Evolutionary conservation across 495 filamentous ascomycete genomes (phyloP).

Genomic region (Polyplosphaeria fusca): DNA sequence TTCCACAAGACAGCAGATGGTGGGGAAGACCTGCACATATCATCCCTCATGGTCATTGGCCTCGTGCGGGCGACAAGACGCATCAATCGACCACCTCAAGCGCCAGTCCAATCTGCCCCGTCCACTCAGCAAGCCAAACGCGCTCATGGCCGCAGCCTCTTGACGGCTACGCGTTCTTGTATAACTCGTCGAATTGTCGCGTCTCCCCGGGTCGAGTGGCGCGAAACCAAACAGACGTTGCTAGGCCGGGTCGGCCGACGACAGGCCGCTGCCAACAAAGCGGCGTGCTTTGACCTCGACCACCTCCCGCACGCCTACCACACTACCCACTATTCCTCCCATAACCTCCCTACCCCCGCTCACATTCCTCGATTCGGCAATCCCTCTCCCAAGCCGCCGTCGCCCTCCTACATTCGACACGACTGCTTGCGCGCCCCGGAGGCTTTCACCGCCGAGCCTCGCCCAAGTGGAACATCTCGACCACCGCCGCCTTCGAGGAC

Average conservation of each 20-base stretch:
- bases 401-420: too few relatives aligned
- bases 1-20: too few relatives aligned
- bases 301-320: neutral
- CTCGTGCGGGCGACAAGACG: neutral
- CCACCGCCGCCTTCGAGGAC: neutral
- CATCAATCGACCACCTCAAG: slow-evolving; percentile 17
- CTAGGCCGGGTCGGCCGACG: neutral
- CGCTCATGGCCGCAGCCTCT: neutral
- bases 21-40: neutral
- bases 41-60: slow-evolving; percentile 24
- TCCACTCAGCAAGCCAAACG: slow-evolving; percentile 11
- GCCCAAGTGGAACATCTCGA: neutral
- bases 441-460: neutral
- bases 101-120: slow-evolving; percentile 5
- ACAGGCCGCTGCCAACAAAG: neutral
- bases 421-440: too few relatives aligned
- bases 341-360: neutral
- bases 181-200: neutral
- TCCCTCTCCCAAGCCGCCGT: neutral
- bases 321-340: neutral
- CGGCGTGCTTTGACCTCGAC: neutral
- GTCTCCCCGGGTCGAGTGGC: too few relatives aligned
- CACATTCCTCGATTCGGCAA: neutral
- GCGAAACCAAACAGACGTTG: too few relatives aligned
- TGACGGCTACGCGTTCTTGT: slow-evolving; percentile 12